Percentiles rank a stretch among this genome's conserved stretches.
Conservation (phyloP, 108 stramenopile genomes). For the Pseudonitzschia multiseries region DNA sequence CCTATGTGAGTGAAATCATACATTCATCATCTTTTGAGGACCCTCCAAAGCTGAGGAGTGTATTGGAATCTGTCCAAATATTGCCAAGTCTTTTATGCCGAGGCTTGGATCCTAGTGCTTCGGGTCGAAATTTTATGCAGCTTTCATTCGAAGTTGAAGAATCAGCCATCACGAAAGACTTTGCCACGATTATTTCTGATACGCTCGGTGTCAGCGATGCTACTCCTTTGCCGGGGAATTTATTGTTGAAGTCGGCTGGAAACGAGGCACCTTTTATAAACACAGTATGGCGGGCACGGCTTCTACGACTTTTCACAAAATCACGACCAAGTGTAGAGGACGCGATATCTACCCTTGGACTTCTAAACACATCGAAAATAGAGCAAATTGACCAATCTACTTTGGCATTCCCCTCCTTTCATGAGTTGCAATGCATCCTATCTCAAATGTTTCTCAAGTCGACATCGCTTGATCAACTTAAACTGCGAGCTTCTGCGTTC, state of each 20-base stretch:
- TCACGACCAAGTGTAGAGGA: conserved; percentile 7
- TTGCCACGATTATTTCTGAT: not conserved
- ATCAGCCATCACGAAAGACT: not conserved
- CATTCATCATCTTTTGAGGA: conserved; percentile 22
- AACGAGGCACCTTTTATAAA: not conserved
- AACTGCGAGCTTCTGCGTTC: not conserved
- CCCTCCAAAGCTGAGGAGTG: conserved; percentile 2
- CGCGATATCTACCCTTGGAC: conserved; percentile 12
- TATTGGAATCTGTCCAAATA: conserved; percentile 12
- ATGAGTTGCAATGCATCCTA: conserved; percentile 2
- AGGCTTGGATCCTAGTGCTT: conserved; percentile 9
- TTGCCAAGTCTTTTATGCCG: conserved; percentile 13
- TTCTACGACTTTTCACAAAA: conserved; percentile 23
- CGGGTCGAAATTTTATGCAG: conserved; percentile 13
- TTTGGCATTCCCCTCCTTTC: not conserved
- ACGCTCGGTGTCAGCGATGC: not conserved
- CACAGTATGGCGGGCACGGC: conserved; percentile 14
- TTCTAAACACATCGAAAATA: not conserved
- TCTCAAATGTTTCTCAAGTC: conserved; percentile 13
- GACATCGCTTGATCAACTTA: not conserved
- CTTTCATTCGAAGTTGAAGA: conserved; percentile 29
- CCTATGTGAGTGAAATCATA: conserved; percentile 14
- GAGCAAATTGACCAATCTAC: not conserved
- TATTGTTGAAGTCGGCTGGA: not conserved
- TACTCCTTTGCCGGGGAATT: conserved; percentile 3